Evolutionary conservation across 805 yeast species (phyloP), one percentile per base, ranked within the genome.

Genomic region (Maudiozyma serrabonitensis): DNA sequence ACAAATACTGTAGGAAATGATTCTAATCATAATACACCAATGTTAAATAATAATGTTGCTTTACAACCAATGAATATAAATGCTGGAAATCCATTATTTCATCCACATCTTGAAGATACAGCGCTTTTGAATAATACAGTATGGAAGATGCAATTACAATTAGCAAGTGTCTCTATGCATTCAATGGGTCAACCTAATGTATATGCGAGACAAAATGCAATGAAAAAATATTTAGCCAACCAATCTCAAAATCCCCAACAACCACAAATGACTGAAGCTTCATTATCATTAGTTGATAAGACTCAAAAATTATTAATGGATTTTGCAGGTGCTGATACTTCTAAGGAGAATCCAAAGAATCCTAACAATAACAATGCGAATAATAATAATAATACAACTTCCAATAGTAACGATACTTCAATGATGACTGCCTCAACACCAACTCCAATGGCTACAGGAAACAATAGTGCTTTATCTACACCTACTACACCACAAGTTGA

Each of bases 191-290:
- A 61, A 50, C 66, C 69, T 11, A 67, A 66, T 47, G 63, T 63
- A 8, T 67, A 67, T 52, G 70, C 70, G 3, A 60, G 69, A 43
- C 69, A 67, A 54, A 66, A 64, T 52, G 69, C 69, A 1, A 64
- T 67, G 64, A 64, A 67, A 48, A 62, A 64, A 50, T 64, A 62
- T 41, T 41, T 65, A 32, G 57, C 59, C 4, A 59, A 54, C 46
- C 66, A 63, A 38, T 25, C 46, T 43, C 54, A 46, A 31, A 52
- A 49, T 38, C 52, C 47, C 31, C 56, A 52, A 26, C 52, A 54
- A 40, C 57, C 58, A 16, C 65, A 57, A 49, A 49, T 58, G 51
- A 50, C 58, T 6, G 65, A 59, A 39, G 63, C 61, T 3, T 61
- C 68, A 5, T 54, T 61, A 41, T 64, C 68, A 12, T 50, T 65